Evolutionary conservation across 805 yeast genomes (phyloP), one percentile per base, ranked within the genome.

Genomic region (Candida hungchunana): DNA sequence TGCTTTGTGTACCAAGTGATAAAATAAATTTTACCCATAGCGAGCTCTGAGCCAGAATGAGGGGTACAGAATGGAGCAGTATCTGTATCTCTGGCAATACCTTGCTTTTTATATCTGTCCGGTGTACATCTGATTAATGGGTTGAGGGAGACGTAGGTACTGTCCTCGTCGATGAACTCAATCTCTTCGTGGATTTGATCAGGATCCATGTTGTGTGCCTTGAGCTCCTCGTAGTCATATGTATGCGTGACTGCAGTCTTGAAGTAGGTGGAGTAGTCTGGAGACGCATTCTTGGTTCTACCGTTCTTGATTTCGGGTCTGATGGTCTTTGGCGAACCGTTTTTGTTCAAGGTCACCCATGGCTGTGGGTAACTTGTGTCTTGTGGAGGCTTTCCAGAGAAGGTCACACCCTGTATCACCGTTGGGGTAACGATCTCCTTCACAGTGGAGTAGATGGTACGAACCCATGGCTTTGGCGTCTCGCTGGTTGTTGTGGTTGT

Each of bases 41-140:
- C 70, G 61, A 83, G 66, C 26, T 63, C 67, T 10, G 68, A 50
- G 40, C 77, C 71, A 49, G 82, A 89, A 22, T 64, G 66, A 10
- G 96, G 96, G 15, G 84, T 73, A 59, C 96, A 87, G 59, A 86
- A 84, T n/a, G 96, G 96, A 34, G 67, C 93, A 26, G 87, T 73
- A 2, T 63, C 50, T 13, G 60, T 56, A 42, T 66, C 67, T 47
- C 77, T 76, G 20, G 77, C 79, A 24, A 66, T 40, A 7, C 89
- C 90, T 53, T 79, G 81, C 47, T 68, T 71, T 51, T 64, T 69
- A 55, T 83, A 87, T 31, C 73, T 61, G 36, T 81, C 81, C 3
- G 96, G 96, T 4, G 88, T 83, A 62, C 96, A 87, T 61, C 96
- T 71, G 52, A 85, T 71, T 32, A 87, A 58, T 0, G 96, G 96